phyloP scores from a whole-genome alignment of 2,329 filamentous ascomycete species.

The Graphilbum ipis-grandicollis region DNA sequence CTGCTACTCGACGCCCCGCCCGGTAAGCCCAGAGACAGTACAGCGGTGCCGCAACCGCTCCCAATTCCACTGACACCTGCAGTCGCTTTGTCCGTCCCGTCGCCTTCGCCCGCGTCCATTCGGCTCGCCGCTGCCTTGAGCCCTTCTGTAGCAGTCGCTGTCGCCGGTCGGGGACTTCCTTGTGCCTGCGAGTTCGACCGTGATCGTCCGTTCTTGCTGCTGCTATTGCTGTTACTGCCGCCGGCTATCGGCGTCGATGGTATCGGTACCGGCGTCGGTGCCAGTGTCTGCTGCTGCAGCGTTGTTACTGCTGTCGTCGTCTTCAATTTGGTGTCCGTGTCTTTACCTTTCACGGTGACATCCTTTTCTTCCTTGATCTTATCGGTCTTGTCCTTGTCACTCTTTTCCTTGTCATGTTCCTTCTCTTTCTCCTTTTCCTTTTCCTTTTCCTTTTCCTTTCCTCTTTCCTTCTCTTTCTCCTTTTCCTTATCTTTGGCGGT shows the following conservation, averaged over 20 bases:
- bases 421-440: slow-evolving; percentile 15
- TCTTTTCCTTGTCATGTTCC: too few relatives aligned
- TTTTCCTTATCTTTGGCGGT: slow-evolving; percentile 18
- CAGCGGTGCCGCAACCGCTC: too few relatives aligned
- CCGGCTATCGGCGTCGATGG: too few relatives aligned
- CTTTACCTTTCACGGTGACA: slow-evolving; percentile 16
- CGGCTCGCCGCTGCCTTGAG: neutral
- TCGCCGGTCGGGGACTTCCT: slow-evolving; percentile 6
- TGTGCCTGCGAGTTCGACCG: slow-evolving; percentile 34
- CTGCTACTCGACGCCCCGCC: too few relatives aligned
- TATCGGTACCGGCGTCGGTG: slow-evolving; percentile 28
- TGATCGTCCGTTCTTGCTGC: slow-evolving; percentile 28
- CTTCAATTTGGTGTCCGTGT: slow-evolving; percentile 13
- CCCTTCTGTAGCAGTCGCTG: neutral
- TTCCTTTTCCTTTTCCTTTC: slow-evolving; percentile 20
- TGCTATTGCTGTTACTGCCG: slow-evolving; percentile 14
- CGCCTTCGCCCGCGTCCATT: too few relatives aligned
- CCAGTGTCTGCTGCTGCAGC: slow-evolving; percentile 25
- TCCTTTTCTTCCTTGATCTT: too few relatives aligned
- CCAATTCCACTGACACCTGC: too few relatives aligned
- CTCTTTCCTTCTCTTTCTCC: slow-evolving; percentile 8
- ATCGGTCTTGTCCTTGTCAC: too few relatives aligned
- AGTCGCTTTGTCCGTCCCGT: too few relatives aligned
- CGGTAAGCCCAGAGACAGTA: too few relatives aligned
- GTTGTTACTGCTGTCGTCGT: neutral